Conservation (phyloP, 2,329 filamentous ascomycete species). For the Aspergillus brunneoviolaceus region DNA sequence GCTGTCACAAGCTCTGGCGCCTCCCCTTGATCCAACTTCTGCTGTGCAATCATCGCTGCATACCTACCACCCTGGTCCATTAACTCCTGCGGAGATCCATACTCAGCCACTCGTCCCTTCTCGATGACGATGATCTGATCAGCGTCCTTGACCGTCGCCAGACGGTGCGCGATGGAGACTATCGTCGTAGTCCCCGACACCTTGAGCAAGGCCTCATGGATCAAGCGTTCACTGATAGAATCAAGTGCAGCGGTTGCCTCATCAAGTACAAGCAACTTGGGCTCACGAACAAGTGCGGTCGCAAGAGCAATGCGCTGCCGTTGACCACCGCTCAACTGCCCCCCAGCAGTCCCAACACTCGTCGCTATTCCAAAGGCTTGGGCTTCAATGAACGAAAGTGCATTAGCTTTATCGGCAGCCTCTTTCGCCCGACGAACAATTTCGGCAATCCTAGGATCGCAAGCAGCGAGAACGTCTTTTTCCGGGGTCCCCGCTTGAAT, state of each 20-base stretch:
- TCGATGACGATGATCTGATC: slow-evolving; percentile 49
- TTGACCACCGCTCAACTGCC: slow-evolving; percentile 83
- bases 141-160: slow-evolving; percentile 46
- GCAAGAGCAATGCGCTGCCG: slow-evolving; percentile 90
- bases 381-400: slow-evolving; percentile 63
- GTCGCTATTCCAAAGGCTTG: slow-evolving; percentile 82
- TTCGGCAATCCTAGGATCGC: no score
- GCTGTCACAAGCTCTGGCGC: no score
- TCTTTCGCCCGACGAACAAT: no score
- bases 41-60: slow-evolving; percentile 46
- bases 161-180: slow-evolving; percentile 46
- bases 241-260: slow-evolving; percentile 89
- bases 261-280: slow-evolving; percentile 80
- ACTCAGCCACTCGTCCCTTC: slow-evolving; percentile 45
- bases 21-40: slow-evolving; percentile 49
- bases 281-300: slow-evolving; percentile 74
- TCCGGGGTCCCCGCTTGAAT: slow-evolving; percentile 38
- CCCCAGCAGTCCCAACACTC: slow-evolving; percentile 78
- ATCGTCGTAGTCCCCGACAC: slow-evolving; percentile 55
- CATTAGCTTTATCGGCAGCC: slow-evolving; percentile 50
- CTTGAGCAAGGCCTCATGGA: slow-evolving; percentile 79
- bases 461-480: no score
- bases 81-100: slow-evolving; percentile 44
- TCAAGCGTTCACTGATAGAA: slow-evolving; percentile 80
- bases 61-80: slow-evolving; percentile 41